Evolutionary conservation across 2,329 filamentous ascomycete genomes (phyloP), one percentile per base, ranked within the genome.

Genomic region (Colletotrichum endophyticum): DNA sequence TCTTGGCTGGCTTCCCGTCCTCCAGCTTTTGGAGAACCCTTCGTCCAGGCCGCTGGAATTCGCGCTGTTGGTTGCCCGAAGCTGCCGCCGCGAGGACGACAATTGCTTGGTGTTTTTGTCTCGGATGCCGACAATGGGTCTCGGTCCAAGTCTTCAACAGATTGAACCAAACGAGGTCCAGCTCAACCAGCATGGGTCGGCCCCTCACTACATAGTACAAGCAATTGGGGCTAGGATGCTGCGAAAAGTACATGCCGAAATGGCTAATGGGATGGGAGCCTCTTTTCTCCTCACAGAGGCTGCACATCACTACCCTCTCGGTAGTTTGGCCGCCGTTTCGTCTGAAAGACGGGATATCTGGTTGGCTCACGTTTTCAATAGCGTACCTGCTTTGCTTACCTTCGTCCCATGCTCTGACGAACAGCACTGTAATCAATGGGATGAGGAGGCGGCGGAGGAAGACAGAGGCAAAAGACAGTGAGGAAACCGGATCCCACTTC

Each of bases 291-390:
- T 64, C 56, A 61, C 68, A 22, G 15, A 34, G 22, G 6, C 22
- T 72, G 62, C 69, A 63, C 39, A 66, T 72, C 56, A 28, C 30
- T 72, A 39, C 22, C 25, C 15, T 59, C n/a, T 30, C 34, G 44
- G n/a, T 32, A 19, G 25, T 61, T 19, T 32, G 12, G 64, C 28
- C 30, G 59, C 70, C 28, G 44, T 73, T 59, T 39, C 64, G 66
- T 73, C 70, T 44, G 64, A 59, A 59, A 73, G 36, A 75, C 49
- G 56, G 67, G 67, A 71, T 30, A 59, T 70, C 27, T 70, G 22
- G 25, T 72, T 66, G 69, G 30, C 8, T 30, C 44, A 15, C n/a
- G 61, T 32, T 63, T 32, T 36, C 16, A 9, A 22, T 63, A 32
- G 13, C 30, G 19, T 63, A 25, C 32, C n/a, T 44, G n/a, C n/a